Evolutionary conservation across 2,329 filamentous ascomycete genomes (phyloP).

Genomic region (Purpureocillium takamizusanense): DNA sequence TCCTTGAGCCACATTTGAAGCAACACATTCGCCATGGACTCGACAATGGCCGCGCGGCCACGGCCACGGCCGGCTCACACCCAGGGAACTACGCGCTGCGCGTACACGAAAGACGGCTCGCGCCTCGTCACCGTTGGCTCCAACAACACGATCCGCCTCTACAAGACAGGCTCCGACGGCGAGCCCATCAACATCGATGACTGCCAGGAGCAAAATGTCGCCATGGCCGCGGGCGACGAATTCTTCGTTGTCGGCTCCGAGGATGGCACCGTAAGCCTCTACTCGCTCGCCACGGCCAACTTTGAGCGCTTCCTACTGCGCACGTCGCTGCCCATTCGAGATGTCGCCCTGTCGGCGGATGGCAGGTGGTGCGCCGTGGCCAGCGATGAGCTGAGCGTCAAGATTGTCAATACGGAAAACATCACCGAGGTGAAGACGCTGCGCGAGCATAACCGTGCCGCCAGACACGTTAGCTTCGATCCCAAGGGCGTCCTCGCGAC

Average conservation of each 20-base stretch:
- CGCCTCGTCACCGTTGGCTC: conserved; percentile 85
- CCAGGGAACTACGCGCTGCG: conserved; percentile 74
- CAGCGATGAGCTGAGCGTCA: conserved; percentile 91
- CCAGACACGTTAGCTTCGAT: conserved; percentile 89
- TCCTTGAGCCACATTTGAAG: no score
- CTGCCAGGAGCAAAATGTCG: conserved; percentile 75
- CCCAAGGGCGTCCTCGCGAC: conserved; percentile 66
- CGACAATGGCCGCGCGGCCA: conserved; percentile 31
- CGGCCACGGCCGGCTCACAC: conserved; percentile 67
- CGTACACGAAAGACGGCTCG: conserved; percentile 82
- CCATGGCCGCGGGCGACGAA: conserved; percentile 65
- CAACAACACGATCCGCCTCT: conserved; percentile 89
- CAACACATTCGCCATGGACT: conserved; percentile 17
- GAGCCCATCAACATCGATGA: conserved; percentile 92
- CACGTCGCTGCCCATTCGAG: conserved; percentile 76
- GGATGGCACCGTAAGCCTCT: conserved; percentile 92
- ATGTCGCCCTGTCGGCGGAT: conserved; percentile 75
- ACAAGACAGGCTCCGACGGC: conserved; percentile 82
- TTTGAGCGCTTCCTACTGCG: conserved; percentile 79
- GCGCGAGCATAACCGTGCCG: conserved; percentile 74
- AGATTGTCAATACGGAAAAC: conserved; percentile 75
- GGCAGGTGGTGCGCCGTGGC: conserved; percentile 85
- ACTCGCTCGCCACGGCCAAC: conserved; percentile 63
- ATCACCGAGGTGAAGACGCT: conserved; percentile 69
- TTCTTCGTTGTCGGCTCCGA: conserved; percentile 87